phyloP scores from a whole-genome alignment of 768 basidiomycete species.

The Suillus ampliporus region DNA sequence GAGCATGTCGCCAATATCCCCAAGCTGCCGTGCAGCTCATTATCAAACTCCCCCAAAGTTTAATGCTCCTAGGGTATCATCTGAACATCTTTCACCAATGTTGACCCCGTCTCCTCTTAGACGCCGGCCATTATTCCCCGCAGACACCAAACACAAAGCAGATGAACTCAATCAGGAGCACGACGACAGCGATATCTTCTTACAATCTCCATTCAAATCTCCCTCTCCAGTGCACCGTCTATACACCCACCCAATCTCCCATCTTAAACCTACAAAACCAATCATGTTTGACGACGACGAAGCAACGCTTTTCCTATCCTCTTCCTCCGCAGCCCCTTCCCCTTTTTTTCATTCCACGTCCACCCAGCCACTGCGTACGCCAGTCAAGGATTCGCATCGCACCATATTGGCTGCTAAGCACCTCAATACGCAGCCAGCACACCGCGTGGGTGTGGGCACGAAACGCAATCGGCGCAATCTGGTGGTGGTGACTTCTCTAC shows the following conservation, averaged over 20 bases:
- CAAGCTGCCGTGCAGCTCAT: conserved; percentile 38
- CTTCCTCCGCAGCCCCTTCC: conserved; percentile 46
- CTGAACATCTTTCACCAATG: conserved; percentile 61
- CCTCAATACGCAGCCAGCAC: conserved; percentile 28
- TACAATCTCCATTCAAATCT: conserved; percentile 57
- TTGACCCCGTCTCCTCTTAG: conserved; percentile 68
- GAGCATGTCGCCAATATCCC: conserved; percentile 38
- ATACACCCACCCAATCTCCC: conserved; percentile 36
- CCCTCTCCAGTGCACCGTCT: conserved; percentile 49
- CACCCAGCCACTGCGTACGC: conserved; percentile 62
- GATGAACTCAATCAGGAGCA: conserved; percentile 42
- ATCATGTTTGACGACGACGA: conserved; percentile 55
- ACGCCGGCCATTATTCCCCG: conserved; percentile 47
- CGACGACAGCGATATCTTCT: conserved; percentile 47
- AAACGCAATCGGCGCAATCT: conserved; percentile 59
- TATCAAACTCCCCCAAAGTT: conserved; percentile 42
- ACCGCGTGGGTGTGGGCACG: conserved; percentile 52
- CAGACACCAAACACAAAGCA: too few species aligned
- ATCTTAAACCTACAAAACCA: conserved; percentile 23
- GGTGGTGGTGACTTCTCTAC: conserved; percentile 51
- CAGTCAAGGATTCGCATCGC: conserved; percentile 57
- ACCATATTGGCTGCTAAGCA: conserved; percentile 45
- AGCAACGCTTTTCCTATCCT: conserved; percentile 60
- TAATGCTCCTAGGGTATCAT: conserved; percentile 24
- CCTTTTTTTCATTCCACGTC: conserved; percentile 49